Evolutionary conservation across 306 rosid species (phyloP), one percentile per base, ranked within the genome.

Genomic region (Sphenostylis stenocarpa): DNA sequence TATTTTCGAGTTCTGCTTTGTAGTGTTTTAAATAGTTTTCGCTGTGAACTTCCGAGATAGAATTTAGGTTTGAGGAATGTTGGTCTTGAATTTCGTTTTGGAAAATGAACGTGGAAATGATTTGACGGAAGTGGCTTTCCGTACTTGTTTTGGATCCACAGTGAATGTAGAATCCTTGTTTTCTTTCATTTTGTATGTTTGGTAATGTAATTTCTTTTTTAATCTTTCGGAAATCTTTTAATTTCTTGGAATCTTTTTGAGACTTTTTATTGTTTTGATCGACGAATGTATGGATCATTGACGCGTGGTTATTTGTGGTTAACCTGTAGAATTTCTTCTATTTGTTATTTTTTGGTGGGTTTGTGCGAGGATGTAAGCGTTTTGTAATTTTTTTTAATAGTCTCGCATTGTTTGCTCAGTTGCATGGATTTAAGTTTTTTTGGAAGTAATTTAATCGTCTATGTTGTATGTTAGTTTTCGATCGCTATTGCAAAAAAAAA

Each of bases 91-190:
- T 72, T 26, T 73, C 1, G 28, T 11, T 61, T 16, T 20, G 23
- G 80, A 5, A n/a, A 20, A 56, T 36, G 52, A 79, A 24, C 1
- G n/a, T 61, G 17, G 3, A 24, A 38, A 48, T 36, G 19, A 23
- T 26, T 8, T 3, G n/a, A 2, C 5, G 21, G 29, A 34, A 55
- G 7, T 44, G n/a, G 13, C 28, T 38, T 33, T n/a, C 28, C 20
- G 4, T 52, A 4, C 14, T 72, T 7, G 48, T 63, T 72, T 64
- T 72, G 6, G 70, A 72, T 72, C 78, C 56, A 1, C 39, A 24
- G 4, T 58, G 29, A 19, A 21, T 57, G 4, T 6, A 5, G 19
- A 49, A 6, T 21, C 15, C 43, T 38, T 38, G 8, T 24, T 17
- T 49, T 19, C 7, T 6, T 44, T 55, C 67, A 0, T 12, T 3